A percentile compares a stretch with the other conserved stretches of the same genome.
phyloP scores from a whole-genome alignment of 2,329 filamentous ascomycete species.

The Fusarium metavorans region DNA sequence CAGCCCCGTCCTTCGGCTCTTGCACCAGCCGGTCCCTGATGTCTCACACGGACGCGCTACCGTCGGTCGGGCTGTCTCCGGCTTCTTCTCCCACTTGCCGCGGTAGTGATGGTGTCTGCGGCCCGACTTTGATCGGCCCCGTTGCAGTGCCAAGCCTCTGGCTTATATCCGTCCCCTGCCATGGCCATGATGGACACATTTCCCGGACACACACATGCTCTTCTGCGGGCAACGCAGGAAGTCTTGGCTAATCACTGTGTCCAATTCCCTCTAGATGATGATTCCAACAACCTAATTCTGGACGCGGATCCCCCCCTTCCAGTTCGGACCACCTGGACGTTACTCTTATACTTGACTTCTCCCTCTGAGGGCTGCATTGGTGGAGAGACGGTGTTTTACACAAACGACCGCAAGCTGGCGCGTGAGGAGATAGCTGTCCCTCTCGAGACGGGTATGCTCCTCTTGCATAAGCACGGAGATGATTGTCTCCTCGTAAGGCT shows the following conservation, averaged over 20 bases:
- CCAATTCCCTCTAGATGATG: conserved; percentile 74
- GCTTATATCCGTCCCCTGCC: background rate
- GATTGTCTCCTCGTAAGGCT: conserved; percentile 81
- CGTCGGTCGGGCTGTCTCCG: background rate
- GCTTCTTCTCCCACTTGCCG: background rate
- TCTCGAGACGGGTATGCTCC: conserved; percentile 84
- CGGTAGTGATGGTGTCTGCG: background rate
- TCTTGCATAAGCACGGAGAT: conserved; percentile 89
- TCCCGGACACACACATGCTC: background rate
- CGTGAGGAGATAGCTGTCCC: conserved; percentile 77
- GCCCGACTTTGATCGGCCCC: background rate
- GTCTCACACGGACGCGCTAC: background rate
- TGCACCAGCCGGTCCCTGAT: background rate
- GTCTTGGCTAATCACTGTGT: conserved; percentile 13
- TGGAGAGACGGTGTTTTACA: conserved; percentile 93
- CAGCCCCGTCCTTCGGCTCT: background rate
- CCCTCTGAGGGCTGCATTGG: conserved; percentile 80
- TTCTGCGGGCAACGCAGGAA: background rate
- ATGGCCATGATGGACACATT: background rate
- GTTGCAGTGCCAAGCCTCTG: background rate
- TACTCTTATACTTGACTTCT: conserved; percentile 88
- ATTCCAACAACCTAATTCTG: conserved; percentile 79
- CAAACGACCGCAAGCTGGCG: conserved; percentile 68
- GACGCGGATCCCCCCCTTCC: conserved; percentile 47
- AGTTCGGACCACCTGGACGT: conserved; percentile 83